Base-by-base conservation (phyloP, 352 stramenopile species). In the Sclerospora graminicola region DNA sequence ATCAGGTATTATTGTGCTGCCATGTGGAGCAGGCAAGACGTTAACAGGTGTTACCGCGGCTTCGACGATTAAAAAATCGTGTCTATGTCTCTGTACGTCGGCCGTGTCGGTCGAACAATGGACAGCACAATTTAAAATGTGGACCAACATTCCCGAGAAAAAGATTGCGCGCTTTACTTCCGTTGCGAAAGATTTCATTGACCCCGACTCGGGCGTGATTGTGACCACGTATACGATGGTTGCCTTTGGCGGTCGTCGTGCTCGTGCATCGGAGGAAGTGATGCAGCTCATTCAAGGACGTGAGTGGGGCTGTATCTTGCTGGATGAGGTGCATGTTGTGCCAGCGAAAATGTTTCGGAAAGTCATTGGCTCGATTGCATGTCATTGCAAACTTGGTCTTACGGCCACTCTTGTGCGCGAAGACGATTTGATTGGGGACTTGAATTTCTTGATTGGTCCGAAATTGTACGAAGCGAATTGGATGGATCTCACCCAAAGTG, bases 361-460 rank as follows among this genome's bases (percentile, higher is more conserved):
- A 33, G 89, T 96, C 38, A 92, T 94, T 34, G 89, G 79, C 11
- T 89, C 79, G 5, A 89, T 98, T 51, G 96, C 96, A 48, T 95
- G 91, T 11, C 96, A 99, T 69, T 98, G 89, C 64, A 98, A 98
- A 48, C 82, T 99, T 28, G 97, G 97, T 4, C 69, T 99, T 5
- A 99, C 97, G 0, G 97, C 97, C 5, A 99, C 97, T 14, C 69
- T 99, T 18, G 97, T 99, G 21, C 87, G 97, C 19, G 97, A 99
- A 63, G 97, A 99, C 66, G 94, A 98, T 65, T 69, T 98, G 9
- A 99, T 99, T 66, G 91, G 88, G 16, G 95, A 99, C 69, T 72
- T 99, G n/a, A 98, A 98, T 69, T 98, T 98, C 68, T 80, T 99
- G 9, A 99, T 99, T 54, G 97, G 96, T 10, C 95, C 95, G 1